These are phyloP conservation scores for Cytospora mali DNA, from an alignment of 2,329 filamentous ascomycete genomes.

Conservation along the genomic window DNA sequence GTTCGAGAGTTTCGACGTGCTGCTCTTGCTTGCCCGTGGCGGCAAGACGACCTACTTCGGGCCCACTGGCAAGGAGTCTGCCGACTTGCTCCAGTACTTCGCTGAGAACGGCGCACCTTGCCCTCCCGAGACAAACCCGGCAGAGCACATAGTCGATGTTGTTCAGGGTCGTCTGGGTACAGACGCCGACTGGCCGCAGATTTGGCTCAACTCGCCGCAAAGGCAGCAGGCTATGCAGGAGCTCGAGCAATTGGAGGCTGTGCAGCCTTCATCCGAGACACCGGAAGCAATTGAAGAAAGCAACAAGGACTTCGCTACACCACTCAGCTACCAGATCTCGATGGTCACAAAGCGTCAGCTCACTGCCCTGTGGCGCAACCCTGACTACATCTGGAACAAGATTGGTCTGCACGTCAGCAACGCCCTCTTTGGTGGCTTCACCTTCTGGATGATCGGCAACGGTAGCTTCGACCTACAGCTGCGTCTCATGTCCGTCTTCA, in stretches of 20 bases:
- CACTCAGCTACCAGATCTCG: slow-evolving; percentile 64
- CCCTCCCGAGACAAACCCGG: slow-evolving; percentile 52
- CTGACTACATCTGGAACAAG: slow-evolving; percentile 68
- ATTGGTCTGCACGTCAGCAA: slow-evolving; percentile 21
- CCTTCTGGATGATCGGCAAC: slow-evolving; percentile 61
- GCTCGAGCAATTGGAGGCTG: slow-evolving; percentile 44
- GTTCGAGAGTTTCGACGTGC: slow-evolving; percentile 59
- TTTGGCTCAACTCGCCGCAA: slow-evolving; percentile 52
- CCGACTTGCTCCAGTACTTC: slow-evolving; percentile 55
- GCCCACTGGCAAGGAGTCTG: slow-evolving; percentile 53
- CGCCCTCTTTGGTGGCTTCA: slow-evolving; percentile 59
- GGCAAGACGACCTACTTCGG: slow-evolving; percentile 59
- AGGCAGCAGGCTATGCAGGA: slow-evolving; percentile 36
- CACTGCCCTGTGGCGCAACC: slow-evolving; percentile 65
- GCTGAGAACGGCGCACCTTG: slow-evolving; percentile 54
- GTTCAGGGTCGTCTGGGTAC: slow-evolving; percentile 63
- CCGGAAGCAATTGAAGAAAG: not conserved
- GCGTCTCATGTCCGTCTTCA: slow-evolving; percentile 61
- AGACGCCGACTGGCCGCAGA: slow-evolving; percentile 64
- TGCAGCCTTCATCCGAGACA: not conserved
- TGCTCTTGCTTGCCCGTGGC: slow-evolving; percentile 56
- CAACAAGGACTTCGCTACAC: slow-evolving; percentile 62
- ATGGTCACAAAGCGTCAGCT: slow-evolving; percentile 67
- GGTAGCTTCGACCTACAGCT: slow-evolving; percentile 55
- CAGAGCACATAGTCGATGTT: slow-evolving; percentile 59